Evolutionary conservation across 306 rosid species (phyloP), one percentile per base, ranked within the genome.

Genomic region (Sicyos baderoa): DNA sequence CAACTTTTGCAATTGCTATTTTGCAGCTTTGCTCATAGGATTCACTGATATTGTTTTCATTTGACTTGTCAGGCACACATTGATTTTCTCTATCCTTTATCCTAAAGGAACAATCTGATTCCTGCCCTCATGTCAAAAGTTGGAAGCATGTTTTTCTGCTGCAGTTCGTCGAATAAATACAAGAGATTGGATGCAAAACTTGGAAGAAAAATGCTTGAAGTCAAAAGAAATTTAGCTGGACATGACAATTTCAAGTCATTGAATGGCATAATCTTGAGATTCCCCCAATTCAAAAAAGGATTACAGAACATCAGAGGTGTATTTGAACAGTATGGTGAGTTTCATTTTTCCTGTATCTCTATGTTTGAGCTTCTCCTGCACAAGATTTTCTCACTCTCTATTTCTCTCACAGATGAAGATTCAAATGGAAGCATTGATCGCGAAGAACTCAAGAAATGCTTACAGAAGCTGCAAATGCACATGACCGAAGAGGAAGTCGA

Each of bases 311-410:
- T 89, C 42, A 81, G 84, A 75, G 84, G 75, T 64, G 89, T 83
- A 45, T 91, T 91, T 87, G 90, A 87, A 65, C 83, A 80, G 62
- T 89, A 81, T 79, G 97, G 96, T 91, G 79, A 81, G 94, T 74
- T 76, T 35, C 54, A n/a, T 40, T 54, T 54, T 25, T 17, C 12
- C 73, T 70, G 18, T 23, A 21, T 32, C 42, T 29, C 23, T 65
- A 49, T 74, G 32, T 27, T 23, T 32, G 47, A 37, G 70, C n/a
- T 45, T 65, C 18, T 22, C 70, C 35, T 18, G 50, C 32, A 18
- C 52, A 10, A 42, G 17, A 5, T 6, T 64, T 19, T 65, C 54
- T 65, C 35, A 35, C 42, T 35, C 42, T 35, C 42, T 35, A 11
- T 14, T 53, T 22, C 17, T 1, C n/a, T 63, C 6, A 18, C 18